phyloP scores from a whole-genome alignment of 768 basidiomycete species.

The Boletus tomentosulus region DNA sequence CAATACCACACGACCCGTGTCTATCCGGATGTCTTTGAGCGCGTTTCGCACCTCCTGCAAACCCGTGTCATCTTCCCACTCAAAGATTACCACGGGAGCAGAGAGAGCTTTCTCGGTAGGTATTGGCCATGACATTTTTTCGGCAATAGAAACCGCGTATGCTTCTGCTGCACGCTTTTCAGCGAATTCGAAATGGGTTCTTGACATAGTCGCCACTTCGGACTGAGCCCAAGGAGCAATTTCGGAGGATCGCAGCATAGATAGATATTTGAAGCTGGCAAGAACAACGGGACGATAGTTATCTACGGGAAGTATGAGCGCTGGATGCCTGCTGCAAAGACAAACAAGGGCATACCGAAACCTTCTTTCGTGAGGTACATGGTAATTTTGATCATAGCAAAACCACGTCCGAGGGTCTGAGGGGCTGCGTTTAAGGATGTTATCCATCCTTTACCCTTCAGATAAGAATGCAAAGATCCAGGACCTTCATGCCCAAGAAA shows the following conservation, averaged over 20 bases:
- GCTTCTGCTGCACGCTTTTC: conserved; percentile 79
- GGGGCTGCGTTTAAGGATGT: conserved; percentile 67
- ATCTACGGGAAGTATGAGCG: conserved; percentile 32
- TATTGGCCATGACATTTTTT: conserved; percentile 74
- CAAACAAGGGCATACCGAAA: conserved; percentile 53
- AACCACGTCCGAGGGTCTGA: conserved; percentile 72
- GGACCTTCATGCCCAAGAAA: conserved; percentile 91
- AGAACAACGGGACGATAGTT: conserved; percentile 71
- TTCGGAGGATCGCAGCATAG: conserved; percentile 57
- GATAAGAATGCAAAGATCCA: conserved; percentile 85
- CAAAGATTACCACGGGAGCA: conserved; percentile 65
- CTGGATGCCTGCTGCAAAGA: neutral
- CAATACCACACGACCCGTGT: conserved; percentile 64
- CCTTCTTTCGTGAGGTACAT: conserved; percentile 80
- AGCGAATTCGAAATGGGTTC: conserved; percentile 78
- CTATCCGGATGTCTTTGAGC: conserved; percentile 54
- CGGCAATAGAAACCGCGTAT: conserved; percentile 74
- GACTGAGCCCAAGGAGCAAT: conserved; percentile 67
- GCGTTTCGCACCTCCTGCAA: conserved; percentile 56
- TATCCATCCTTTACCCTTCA: conserved; percentile 88
- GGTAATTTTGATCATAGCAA: conserved; percentile 86
- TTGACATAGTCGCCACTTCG: conserved; percentile 68
- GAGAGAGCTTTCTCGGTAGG: conserved; percentile 74
- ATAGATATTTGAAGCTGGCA: conserved; percentile 74
- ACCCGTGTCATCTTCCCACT: conserved; percentile 58